phyloP scores from a whole-genome alignment of 352 stramenopile genomes.

The Blastocystis hominis region DNA sequence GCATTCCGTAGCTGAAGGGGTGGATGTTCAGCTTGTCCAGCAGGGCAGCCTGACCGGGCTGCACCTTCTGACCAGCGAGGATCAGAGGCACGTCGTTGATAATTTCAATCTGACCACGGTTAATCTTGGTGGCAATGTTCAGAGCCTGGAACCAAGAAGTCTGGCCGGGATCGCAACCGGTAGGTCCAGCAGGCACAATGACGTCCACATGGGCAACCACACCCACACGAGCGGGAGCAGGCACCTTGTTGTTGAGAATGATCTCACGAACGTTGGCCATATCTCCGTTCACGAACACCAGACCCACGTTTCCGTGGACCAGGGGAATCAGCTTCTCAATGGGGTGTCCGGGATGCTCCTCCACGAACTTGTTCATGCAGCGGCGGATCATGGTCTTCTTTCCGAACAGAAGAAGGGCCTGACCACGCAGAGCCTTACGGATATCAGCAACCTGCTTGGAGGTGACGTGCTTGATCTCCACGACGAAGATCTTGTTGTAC shows the following conservation, averaged over 20 bases:
- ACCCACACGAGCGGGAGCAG: slow-evolving; percentile 88
- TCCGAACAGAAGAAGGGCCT: slow-evolving; percentile 92
- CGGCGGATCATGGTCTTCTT: slow-evolving; percentile 99
- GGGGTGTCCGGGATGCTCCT: slow-evolving; percentile 89
- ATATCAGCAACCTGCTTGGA: slow-evolving; percentile 97
- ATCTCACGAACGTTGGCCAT: slow-evolving; percentile 68
- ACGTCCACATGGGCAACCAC: slow-evolving; percentile 86
- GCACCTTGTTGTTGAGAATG: slow-evolving; percentile 78
- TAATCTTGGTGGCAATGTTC: slow-evolving; percentile 98
- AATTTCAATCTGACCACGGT: slow-evolving; percentile 99
- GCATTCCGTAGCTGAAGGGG: slow-evolving; percentile 96
- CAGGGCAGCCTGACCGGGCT: slow-evolving; percentile 90
- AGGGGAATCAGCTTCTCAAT: slow-evolving; percentile 75
- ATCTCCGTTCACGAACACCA: slow-evolving; percentile 98
- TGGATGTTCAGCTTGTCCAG: slow-evolving; percentile 96
- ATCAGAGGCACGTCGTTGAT: slow-evolving; percentile 87
- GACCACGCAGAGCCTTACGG: slow-evolving; percentile 82
- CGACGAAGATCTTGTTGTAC: slow-evolving; percentile 95
- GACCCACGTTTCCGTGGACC: slow-evolving; percentile 92
- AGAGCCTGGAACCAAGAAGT: slow-evolving; percentile 99
- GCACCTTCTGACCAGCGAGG: slow-evolving; percentile 86
- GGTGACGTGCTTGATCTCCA: slow-evolving; percentile 96
- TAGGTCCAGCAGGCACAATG: slow-evolving; percentile 87
- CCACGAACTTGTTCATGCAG: slow-evolving; percentile 87
- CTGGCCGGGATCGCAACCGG: slow-evolving; percentile 95